These are phyloP conservation scores for Byssochlamys sp. DNA, from an alignment of 2,329 filamentous ascomycete genomes.

Conservation along the genomic window DNA sequence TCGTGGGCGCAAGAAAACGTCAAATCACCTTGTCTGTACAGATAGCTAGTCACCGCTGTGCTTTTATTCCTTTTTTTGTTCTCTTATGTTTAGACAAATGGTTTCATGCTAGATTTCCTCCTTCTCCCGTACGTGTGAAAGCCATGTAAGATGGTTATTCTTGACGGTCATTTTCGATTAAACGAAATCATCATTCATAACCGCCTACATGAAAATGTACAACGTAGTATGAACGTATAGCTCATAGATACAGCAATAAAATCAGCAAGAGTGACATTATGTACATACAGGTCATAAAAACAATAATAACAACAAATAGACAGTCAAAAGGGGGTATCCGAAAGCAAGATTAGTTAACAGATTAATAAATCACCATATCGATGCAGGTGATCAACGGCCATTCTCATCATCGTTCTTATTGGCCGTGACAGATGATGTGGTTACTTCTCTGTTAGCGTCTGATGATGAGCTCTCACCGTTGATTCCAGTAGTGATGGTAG, in stretches of 20 bases:
- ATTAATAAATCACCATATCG: neutral
- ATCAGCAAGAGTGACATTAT: too few relatives aligned
- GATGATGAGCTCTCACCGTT: neutral
- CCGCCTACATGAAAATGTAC: too few relatives aligned
- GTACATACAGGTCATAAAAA: neutral
- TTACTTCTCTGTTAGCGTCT: neutral
- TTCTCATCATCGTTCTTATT: neutral
- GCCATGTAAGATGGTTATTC: neutral
- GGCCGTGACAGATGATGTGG: neutral
- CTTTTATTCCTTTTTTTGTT: constrained; percentile 17
- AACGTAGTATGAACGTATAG: too few relatives aligned
- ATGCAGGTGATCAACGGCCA: neutral
- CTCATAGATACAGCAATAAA: too few relatives aligned
- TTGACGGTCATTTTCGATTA: neutral
- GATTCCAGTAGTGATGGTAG: neutral
- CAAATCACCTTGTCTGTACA: constrained; percentile 27
- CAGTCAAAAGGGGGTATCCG: neutral
- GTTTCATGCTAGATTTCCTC: neutral
- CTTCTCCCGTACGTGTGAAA: neutral
- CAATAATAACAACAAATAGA: neutral
- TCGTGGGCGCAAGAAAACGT: neutral
- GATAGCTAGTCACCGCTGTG: constrained; percentile 33
- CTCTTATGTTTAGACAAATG: constrained; percentile 12
- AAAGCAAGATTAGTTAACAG: neutral
- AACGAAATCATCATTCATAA: neutral